phyloP scores from a whole-genome alignment of 768 basidiomycete species.

The Dentipellis sp. region DNA sequence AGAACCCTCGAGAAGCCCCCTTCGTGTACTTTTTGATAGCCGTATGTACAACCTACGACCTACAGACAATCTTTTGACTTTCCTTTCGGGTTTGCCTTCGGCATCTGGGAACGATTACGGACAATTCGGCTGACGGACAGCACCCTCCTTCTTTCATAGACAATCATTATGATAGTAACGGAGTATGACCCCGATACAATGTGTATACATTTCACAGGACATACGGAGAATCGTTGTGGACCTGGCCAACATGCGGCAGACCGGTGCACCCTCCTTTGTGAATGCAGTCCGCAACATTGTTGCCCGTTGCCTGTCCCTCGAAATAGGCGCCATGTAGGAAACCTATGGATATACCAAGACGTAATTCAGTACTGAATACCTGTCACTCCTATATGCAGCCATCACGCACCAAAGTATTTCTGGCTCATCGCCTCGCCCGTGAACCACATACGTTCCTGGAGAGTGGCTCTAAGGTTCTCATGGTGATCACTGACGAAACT shows the following conservation, averaged over 20 bases:
- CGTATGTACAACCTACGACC: no score
- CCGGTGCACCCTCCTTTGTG: constrained; percentile 17
- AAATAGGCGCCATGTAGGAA: constrained; percentile 52
- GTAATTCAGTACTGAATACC: not conserved
- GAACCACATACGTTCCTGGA: constrained; percentile 45
- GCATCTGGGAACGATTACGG: no score
- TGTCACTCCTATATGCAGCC: no score
- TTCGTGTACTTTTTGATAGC: no score
- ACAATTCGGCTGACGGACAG: no score
- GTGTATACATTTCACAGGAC: constrained; percentile 4
- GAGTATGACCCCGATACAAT: no score
- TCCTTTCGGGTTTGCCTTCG: no score
- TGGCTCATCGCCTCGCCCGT: constrained; percentile 53
- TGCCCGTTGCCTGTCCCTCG: constrained; percentile 37
- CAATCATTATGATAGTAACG: no score
- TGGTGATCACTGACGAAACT: constrained; percentile 45
- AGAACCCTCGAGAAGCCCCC: no score
- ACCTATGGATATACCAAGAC: constrained; percentile 23
- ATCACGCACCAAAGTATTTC: constrained; percentile 44
- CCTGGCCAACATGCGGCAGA: constrained; percentile 18
- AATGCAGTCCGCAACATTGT: constrained; percentile 34
- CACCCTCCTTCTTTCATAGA: no score
- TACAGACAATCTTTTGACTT: no score
- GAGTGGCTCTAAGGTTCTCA: constrained; percentile 47
- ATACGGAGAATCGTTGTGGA: constrained; percentile 27